Conservation (phyloP, 768 basidiomycete species). For the Mrakia frigida region DNA sequence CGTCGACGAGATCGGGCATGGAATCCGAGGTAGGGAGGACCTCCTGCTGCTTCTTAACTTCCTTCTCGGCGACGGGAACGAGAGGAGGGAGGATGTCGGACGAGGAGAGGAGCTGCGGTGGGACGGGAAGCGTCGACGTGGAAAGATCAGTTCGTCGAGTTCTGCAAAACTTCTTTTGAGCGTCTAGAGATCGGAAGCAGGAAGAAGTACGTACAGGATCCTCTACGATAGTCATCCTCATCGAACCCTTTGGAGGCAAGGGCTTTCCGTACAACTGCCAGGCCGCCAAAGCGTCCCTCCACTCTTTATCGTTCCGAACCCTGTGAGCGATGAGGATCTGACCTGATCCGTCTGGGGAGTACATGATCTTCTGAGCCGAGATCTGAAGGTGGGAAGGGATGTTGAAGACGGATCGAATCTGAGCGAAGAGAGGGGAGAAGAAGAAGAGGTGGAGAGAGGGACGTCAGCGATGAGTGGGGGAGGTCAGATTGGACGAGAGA, state of each 20-base stretch:
- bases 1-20: not conserved
- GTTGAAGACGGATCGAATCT: constrained; percentile 19
- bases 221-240: constrained; percentile 11
- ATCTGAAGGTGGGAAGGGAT: not conserved
- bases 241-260: constrained; percentile 1
- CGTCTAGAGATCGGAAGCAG: not conserved
- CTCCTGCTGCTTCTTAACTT: not conserved
- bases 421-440: not conserved
- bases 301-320: not conserved
- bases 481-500: not conserved
- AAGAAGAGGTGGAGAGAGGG: not conserved
- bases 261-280: constrained; percentile 5
- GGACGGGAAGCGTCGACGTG: constrained; percentile 1
- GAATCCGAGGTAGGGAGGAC: not conserved
- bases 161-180: not conserved
- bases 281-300: not conserved
- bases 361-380: constrained; percentile 5
- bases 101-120: constrained; percentile 1
- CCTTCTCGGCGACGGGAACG: not conserved
- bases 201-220: not conserved
- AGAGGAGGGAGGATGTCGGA: not conserved
- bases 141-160: not conserved
- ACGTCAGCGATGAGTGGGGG: not conserved
- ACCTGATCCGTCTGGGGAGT: constrained; percentile 7
- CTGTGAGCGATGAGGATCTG: constrained; percentile 14